These are phyloP conservation scores for Sclerotinia borealis DNA, from an alignment of 2,329 filamentous ascomycete genomes.

Conservation along the genomic window DNA sequence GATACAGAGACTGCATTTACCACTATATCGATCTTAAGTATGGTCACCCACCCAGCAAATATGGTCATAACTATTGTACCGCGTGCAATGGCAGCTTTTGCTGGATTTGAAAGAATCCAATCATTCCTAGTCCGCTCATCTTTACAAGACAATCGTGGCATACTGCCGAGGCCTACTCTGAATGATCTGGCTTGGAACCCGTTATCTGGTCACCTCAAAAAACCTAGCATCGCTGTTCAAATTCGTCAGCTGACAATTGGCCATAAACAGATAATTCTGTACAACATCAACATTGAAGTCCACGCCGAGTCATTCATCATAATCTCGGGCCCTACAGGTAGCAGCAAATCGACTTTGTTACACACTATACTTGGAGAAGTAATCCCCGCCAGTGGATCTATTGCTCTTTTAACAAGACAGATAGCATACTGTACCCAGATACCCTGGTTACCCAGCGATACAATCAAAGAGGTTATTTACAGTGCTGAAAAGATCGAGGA, in stretches of 20 bases:
- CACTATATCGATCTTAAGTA: constrained; percentile 17
- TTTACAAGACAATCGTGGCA: constrained; percentile 10
- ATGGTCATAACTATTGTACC: constrained; percentile 24
- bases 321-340: constrained; percentile 27
- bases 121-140: constrained; percentile 27
- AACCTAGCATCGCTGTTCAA: not conserved
- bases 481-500: constrained; percentile 25
- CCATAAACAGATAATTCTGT: not conserved
- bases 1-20: constrained; percentile 21
- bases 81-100: constrained; percentile 15
- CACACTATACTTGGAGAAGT: constrained; percentile 32
- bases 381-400: constrained; percentile 19
- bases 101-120: constrained; percentile 25
- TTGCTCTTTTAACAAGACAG: constrained; percentile 26
- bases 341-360: constrained; percentile 31
- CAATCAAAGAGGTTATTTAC: constrained; percentile 32
- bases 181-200: not conserved
- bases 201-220: not conserved
- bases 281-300: not conserved
- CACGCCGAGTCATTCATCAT: not conserved
- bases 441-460: constrained; percentile 36
- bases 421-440: constrained; percentile 36
- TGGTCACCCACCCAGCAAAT: constrained; percentile 24
- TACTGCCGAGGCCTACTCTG: not conserved
- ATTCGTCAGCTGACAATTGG: not conserved